phyloP scores from a whole-genome alignment of 179 eudicot genomes.

The Beta macrorhiza region DNA sequence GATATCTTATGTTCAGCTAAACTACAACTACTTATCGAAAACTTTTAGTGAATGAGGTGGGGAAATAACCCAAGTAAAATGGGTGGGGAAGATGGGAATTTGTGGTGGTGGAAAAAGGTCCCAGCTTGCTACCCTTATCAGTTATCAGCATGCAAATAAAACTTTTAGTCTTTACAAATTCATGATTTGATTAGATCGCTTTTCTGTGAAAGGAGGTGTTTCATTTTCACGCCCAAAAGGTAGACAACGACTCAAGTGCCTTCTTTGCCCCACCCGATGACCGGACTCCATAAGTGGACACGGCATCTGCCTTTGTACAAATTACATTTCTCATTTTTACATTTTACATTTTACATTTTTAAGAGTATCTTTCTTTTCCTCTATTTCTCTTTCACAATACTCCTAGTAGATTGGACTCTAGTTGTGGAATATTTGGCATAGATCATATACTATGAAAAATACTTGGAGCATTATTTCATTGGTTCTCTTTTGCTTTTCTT shows the following conservation, averaged over 20 bases:
- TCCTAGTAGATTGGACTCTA: background rate
- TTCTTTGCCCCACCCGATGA: conserved; percentile 17
- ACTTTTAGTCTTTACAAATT: conserved; percentile 28
- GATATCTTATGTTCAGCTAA: too few relatives aligned
- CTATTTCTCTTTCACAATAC: background rate
- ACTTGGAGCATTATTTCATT: too few relatives aligned
- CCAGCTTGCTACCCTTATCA: conserved; percentile 13
- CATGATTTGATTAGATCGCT: conserved; percentile 22
- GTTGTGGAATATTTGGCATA: too few relatives aligned
- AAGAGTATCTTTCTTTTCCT: background rate
- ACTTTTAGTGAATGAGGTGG: too few relatives aligned
- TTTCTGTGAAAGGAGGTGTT: conserved; percentile 26
- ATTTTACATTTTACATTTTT: background rate
- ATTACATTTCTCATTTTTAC: too few relatives aligned
- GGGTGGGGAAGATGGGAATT: background rate
- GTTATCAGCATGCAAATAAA: conserved; percentile 29
- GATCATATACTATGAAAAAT: too few relatives aligned
- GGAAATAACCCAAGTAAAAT: too few relatives aligned
- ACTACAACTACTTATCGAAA: too few relatives aligned
- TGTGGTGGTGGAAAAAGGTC: conserved; percentile 14
- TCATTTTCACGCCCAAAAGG: conserved; percentile 43
- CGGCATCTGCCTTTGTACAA: conserved; percentile 25
- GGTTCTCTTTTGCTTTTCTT: too few relatives aligned
- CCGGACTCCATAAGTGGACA: conserved; percentile 29
- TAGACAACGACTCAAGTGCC: conserved; percentile 39